Evolutionary conservation across 345 rosid genomes (phyloP).

Genomic region (Hypericum androsaemum): DNA sequence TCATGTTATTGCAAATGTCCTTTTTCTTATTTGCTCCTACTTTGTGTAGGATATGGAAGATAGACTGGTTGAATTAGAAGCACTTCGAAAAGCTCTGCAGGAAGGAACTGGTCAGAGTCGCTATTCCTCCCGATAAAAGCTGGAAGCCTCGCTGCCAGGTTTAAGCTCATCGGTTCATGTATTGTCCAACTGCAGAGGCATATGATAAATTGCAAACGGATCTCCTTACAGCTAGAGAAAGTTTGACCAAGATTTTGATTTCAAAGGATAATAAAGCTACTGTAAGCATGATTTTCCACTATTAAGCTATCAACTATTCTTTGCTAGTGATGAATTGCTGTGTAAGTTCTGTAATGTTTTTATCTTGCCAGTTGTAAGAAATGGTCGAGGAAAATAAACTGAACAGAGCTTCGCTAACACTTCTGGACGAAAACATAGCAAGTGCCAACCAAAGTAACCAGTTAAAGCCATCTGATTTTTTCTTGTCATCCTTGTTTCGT

Average conservation of each 20-base stretch:
- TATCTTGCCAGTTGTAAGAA: slow-evolving; percentile 49
- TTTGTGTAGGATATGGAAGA: slow-evolving; percentile 55
- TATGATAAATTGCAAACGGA: slow-evolving; percentile 78
- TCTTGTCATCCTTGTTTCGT: background rate
- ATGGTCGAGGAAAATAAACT: slow-evolving; percentile 76
- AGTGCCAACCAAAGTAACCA: slow-evolving; percentile 60
- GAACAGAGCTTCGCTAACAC: slow-evolving; percentile 71
- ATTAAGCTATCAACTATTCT: slow-evolving; percentile 2
- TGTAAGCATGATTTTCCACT: slow-evolving; percentile 30
- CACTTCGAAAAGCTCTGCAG: slow-evolving; percentile 68
- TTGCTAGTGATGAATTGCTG: slow-evolving; percentile 6
- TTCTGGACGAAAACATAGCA: slow-evolving; percentile 91
- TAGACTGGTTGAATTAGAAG: slow-evolving; percentile 75
- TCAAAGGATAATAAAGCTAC: slow-evolving; percentile 78
- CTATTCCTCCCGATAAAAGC: background rate
- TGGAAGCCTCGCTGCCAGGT: background rate
- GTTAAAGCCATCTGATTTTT: slow-evolving; percentile 24
- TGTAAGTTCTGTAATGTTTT: slow-evolving; percentile 4
- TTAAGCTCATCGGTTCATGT: background rate
- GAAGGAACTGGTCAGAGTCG: slow-evolving; percentile 64
- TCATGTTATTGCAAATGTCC: background rate
- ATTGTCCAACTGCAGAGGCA: slow-evolving; percentile 51
- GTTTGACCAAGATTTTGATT: slow-evolving; percentile 59
- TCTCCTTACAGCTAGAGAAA: slow-evolving; percentile 49
- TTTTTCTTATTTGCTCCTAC: slow-evolving; percentile 2